These are phyloP conservation scores for Carallia pectinifolia DNA, from an alignment of 345 rosid species.

Conservation along the genomic window DNA sequence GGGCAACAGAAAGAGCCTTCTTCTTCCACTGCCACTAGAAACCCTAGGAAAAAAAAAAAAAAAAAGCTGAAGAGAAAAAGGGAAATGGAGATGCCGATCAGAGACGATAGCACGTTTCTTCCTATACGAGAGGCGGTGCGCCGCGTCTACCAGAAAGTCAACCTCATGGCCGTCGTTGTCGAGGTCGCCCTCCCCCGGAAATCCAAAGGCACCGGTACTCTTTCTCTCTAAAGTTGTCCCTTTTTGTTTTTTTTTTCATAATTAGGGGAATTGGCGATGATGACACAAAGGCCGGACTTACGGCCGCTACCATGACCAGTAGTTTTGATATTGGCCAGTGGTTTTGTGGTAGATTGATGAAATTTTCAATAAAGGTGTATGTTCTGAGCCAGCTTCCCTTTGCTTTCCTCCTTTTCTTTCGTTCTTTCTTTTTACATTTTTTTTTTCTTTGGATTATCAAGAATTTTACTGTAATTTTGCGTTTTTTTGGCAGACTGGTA, in stretches of 20 bases:
- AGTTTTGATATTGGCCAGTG: too few species aligned
- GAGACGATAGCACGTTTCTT: constrained; percentile 49
- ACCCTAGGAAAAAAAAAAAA: too few species aligned
- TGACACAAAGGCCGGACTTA: too few species aligned
- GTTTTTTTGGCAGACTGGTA: constrained; percentile 46
- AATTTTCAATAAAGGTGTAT: too few species aligned
- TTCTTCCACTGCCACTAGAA: too few species aligned
- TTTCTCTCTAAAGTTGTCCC: not conserved
- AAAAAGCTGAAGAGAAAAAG: too few species aligned
- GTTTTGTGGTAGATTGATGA: too few species aligned
- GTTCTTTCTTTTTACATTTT: not conserved
- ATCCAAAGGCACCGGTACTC: constrained; percentile 55
- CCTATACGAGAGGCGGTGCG: constrained; percentile 53
- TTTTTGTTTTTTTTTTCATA: too few species aligned
- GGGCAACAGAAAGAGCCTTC: too few species aligned
- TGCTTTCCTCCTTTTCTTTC: not conserved
- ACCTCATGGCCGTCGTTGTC: constrained; percentile 49
- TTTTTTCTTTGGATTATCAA: not conserved
- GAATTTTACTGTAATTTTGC: not conserved
- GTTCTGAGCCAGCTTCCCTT: not conserved
- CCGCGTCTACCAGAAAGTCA: constrained; percentile 54
- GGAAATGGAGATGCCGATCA: constrained; percentile 27
- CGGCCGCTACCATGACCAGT: too few species aligned
- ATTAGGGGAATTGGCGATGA: too few species aligned
- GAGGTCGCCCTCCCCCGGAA: constrained; percentile 50